Percentiles rank a stretch among this genome's conserved stretches.
Conservation (phyloP, 306 rosid species). For the Quercus berberidifolia region DNA sequence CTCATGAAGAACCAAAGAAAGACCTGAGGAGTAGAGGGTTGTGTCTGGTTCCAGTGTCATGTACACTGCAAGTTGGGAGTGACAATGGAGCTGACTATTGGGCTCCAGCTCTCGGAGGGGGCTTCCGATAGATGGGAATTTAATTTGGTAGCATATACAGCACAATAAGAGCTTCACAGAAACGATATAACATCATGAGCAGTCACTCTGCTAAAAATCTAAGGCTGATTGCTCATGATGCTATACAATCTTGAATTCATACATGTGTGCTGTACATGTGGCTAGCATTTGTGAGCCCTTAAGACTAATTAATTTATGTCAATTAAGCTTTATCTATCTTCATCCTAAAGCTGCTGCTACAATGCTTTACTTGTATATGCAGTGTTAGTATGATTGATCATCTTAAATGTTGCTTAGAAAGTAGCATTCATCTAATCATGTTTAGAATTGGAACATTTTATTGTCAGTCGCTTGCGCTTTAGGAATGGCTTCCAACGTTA, state of each 20-base stretch:
- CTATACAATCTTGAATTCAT: conserved; percentile 56
- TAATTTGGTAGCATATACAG: conserved; percentile 24
- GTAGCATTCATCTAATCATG: conserved; percentile 16
- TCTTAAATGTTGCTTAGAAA: conserved; percentile 27
- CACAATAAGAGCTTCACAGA: conserved; percentile 34
- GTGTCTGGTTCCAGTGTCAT: conserved; percentile 96
- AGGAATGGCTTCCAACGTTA: too few relatives aligned
- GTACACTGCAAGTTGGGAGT: conserved; percentile 90
- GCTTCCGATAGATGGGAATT: conserved; percentile 49
- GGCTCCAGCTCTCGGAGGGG: conserved; percentile 87
- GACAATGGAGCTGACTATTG: conserved; percentile 98
- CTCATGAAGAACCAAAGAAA: conserved; percentile 61
- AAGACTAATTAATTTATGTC: conserved; percentile 19
- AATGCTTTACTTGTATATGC: conserved; percentile 35
- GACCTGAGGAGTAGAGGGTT: conserved; percentile 90
- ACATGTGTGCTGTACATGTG: conserved; percentile 22
- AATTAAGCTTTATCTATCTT: conserved; percentile 23
- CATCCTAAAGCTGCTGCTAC: conserved; percentile 20
- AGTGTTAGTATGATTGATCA: conserved; percentile 32
- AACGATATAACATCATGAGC: conserved; percentile 98
- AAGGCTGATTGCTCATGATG: conserved; percentile 99
- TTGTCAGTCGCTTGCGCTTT: neutral
- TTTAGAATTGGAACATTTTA: neutral
- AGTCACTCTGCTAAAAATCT: conserved; percentile 80
- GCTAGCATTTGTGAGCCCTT: conserved; percentile 21